phyloP scores from a whole-genome alignment of 2,329 filamentous ascomycete genomes.

The Penicillium decumbens region DNA sequence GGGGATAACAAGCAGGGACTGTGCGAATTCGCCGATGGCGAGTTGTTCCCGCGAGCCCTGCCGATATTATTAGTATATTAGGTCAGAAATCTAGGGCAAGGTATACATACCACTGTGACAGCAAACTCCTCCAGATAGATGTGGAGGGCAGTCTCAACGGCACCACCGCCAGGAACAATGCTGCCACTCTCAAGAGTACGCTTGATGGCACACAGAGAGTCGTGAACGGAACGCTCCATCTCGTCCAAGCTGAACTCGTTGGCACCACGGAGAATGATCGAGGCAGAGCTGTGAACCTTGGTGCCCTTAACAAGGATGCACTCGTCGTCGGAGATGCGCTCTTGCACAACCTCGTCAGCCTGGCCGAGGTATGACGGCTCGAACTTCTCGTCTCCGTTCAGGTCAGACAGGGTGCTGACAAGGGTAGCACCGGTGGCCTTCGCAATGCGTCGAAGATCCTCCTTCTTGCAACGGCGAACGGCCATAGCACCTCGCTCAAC shows the following conservation, averaged over 20 bases:
- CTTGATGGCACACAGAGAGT: constrained; percentile 95
- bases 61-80: constrained; percentile 5
- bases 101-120: constrained; percentile 70
- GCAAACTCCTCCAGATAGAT: constrained; percentile 99
- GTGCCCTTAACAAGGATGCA: constrained; percentile 96
- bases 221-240: constrained; percentile 98
- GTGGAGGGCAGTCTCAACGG: constrained; percentile 96
- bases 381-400: constrained; percentile 97
- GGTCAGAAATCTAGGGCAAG: neutral
- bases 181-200: constrained; percentile 92
- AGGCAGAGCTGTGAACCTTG: constrained; percentile 88
- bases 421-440: constrained; percentile 92
- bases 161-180: constrained; percentile 93
- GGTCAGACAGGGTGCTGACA: constrained; percentile 85
- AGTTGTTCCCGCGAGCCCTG: constrained; percentile 89
- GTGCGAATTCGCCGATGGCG: constrained; percentile 94
- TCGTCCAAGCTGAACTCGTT: constrained; percentile 97
- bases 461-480: constrained; percentile 95
- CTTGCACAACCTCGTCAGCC: constrained; percentile 94
- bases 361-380: constrained; percentile 83
- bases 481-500: constrained; percentile 94
- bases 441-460: constrained; percentile 91
- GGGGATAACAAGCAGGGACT: constrained; percentile 87
- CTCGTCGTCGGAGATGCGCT: constrained; percentile 97
- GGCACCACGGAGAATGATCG: constrained; percentile 88